Percentiles rank a stretch among this genome's conserved stretches.
Conservation (phyloP, 352 stramenopile genomes). For the Pythium phragmitis region DNA sequence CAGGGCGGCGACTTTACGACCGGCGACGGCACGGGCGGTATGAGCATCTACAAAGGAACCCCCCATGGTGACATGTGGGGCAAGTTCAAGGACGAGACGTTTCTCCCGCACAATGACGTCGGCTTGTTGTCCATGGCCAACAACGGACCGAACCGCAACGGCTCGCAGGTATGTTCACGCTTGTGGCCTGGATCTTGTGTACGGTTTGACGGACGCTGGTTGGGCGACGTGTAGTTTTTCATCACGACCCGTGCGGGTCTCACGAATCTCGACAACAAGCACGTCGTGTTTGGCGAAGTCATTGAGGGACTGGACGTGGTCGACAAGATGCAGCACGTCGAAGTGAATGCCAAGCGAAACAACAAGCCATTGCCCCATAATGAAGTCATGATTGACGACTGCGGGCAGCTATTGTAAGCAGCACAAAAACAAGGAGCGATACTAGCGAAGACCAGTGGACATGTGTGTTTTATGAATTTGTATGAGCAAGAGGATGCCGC, state of each 20-base stretch:
- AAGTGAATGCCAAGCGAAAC: slow-evolving; percentile 50
- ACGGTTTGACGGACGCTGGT: background rate
- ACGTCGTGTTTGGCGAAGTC: slow-evolving; percentile 96
- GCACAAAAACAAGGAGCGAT: background rate
- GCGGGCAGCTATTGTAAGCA: slow-evolving; percentile 46
- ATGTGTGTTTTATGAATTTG: slow-evolving; percentile 3
- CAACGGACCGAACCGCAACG: slow-evolving; percentile 69
- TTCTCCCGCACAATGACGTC: slow-evolving; percentile 67
- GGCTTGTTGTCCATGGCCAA: slow-evolving; percentile 85
- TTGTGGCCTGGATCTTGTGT: background rate
- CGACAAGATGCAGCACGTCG: slow-evolving; percentile 62
- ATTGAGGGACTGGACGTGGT: slow-evolving; percentile 78
- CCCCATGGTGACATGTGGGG: slow-evolving; percentile 70
- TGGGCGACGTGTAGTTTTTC: slow-evolving; percentile 50
- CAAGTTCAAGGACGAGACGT: slow-evolving; percentile 84
- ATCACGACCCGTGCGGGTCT: slow-evolving; percentile 68
- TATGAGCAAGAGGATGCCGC: background rate
- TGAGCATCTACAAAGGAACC: slow-evolving; percentile 77
- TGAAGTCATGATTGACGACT: slow-evolving; percentile 65
- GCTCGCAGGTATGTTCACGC: slow-evolving; percentile 52
- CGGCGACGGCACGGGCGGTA: slow-evolving; percentile 69
- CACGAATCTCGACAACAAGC: slow-evolving; percentile 90
- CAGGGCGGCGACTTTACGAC: slow-evolving; percentile 78
- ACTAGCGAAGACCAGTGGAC: background rate
- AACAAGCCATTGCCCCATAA: slow-evolving; percentile 50